phyloP scores from a whole-genome alignment of 306 rosid species.

The Trifolium repens region DNA sequence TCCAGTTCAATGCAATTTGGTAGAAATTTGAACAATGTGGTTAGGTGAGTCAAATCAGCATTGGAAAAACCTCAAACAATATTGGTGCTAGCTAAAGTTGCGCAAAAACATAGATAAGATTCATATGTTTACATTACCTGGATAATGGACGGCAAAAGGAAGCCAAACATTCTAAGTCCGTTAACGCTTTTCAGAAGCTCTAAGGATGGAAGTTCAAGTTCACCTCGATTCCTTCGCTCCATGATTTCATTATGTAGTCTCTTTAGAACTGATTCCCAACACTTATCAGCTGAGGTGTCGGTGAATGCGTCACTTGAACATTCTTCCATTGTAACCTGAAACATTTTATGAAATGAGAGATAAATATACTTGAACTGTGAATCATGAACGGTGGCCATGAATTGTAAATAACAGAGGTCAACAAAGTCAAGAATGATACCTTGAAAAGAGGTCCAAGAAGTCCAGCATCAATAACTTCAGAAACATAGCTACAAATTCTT shows the following conservation, averaged over 20 bases:
- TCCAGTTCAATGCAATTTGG: conserved; percentile 27
- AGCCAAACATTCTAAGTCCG: conserved; percentile 87
- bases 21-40: not conserved
- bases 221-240: conserved; percentile 50
- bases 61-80: conserved; percentile 18
- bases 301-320: conserved; percentile 60
- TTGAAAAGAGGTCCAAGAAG: conserved; percentile 87
- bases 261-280: conserved; percentile 80
- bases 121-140: conserved; percentile 54
- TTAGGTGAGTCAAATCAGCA: conserved; percentile 17
- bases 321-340: conserved; percentile 83
- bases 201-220: conserved; percentile 48
- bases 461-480: conserved; percentile 89
- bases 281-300: conserved; percentile 59
- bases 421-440: conserved; percentile 53
- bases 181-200: conserved; percentile 56
- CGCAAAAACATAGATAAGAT: conserved; percentile 23
- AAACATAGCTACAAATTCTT: conserved; percentile 64
- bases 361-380: conserved; percentile 15
- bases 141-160: conserved; percentile 59
- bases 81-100: conserved; percentile 7
- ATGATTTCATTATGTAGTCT: conserved; percentile 58
- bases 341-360: conserved; percentile 7
- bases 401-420: not conserved
- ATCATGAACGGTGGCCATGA: not conserved